Percentiles rank a stretch among this genome's conserved stretches.
Evolutionary conservation across 2,329 filamentous ascomycete species (phyloP).

Genomic region (Fusarium euwallaceae): DNA sequence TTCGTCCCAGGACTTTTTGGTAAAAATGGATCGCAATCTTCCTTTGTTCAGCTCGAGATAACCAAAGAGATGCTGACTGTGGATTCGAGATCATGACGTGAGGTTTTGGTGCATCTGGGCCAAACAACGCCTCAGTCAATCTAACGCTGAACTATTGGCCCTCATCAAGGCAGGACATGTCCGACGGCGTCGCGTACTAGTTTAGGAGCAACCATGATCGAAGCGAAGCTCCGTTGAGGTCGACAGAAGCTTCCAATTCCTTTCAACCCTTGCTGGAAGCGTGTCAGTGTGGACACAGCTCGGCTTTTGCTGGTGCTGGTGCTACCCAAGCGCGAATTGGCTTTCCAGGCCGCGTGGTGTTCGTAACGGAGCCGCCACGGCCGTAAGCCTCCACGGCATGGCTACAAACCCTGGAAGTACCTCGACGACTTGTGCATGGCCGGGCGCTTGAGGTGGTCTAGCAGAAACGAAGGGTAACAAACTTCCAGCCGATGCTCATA

Average conservation of each 20-base stretch:
- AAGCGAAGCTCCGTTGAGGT: conserved; percentile 19
- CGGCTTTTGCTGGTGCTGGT: conserved; percentile 34
- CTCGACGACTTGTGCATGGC: conserved; percentile 11
- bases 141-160: conserved; percentile 7
- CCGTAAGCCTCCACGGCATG: neutral
- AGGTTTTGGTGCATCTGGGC: conserved; percentile 2
- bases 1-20: conserved; percentile 10
- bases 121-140: conserved; percentile 10
- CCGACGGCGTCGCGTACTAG: conserved; percentile 22
- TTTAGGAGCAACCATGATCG: conserved; percentile 23
- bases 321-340: conserved; percentile 21
- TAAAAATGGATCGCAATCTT: conserved; percentile 2
- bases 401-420: conserved; percentile 29
- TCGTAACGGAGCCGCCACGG: conserved; percentile 21
- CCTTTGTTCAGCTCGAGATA: neutral
- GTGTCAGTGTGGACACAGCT: conserved; percentile 35
- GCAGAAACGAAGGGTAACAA: conserved; percentile 9
- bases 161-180: neutral
- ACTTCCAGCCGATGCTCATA: conserved; percentile 3
- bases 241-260: conserved; percentile 32
- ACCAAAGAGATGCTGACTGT: neutral
- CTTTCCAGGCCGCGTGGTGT: conserved; percentile 27
- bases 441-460: conserved; percentile 7
- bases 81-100: conserved; percentile 17
- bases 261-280: conserved; percentile 21